A percentile compares a stretch with the other conserved stretches of the same genome.
phyloP scores from a whole-genome alignment of 495 filamentous ascomycete species.

The Lindgomyces ingoldianus region DNA sequence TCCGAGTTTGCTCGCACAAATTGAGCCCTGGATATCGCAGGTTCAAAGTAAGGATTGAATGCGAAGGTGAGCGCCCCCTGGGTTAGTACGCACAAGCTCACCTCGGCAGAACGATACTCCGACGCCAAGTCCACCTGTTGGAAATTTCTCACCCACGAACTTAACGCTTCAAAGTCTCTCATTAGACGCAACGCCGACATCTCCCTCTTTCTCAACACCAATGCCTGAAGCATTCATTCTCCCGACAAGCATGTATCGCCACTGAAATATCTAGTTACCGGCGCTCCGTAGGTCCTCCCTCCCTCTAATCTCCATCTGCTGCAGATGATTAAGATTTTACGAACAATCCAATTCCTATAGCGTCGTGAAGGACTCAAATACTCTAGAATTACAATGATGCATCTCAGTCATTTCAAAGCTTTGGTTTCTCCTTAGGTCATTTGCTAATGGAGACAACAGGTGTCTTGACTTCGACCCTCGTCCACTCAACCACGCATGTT shows the following conservation, averaged over 20 bases:
- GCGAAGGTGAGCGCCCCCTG: background rate
- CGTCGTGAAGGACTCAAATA: slow-evolving; percentile 64
- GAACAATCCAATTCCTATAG: slow-evolving; percentile 84
- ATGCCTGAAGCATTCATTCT: too few species aligned
- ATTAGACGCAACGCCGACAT: background rate
- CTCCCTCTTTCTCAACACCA: background rate
- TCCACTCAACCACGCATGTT: too few species aligned
- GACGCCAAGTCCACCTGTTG: background rate
- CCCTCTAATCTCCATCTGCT: too few species aligned
- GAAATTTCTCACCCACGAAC: background rate
- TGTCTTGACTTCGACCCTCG: background rate
- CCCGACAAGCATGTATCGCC: too few species aligned
- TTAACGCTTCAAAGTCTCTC: background rate
- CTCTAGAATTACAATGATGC: slow-evolving; percentile 72
- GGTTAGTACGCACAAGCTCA: background rate
- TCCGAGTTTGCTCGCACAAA: too few species aligned
- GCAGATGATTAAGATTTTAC: slow-evolving; percentile 45
- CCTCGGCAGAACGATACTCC: background rate
- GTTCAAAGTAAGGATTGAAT: background rate
- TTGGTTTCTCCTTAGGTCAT: background rate
- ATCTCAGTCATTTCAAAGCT: background rate
- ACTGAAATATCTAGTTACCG: too few species aligned
- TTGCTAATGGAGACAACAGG: background rate
- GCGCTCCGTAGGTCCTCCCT: too few species aligned
- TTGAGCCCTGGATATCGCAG: too few species aligned